These are phyloP conservation scores for Paraphaeosphaeria sporulosa DNA, from an alignment of 2,329 filamentous ascomycete genomes.

Conservation along the genomic window DNA sequence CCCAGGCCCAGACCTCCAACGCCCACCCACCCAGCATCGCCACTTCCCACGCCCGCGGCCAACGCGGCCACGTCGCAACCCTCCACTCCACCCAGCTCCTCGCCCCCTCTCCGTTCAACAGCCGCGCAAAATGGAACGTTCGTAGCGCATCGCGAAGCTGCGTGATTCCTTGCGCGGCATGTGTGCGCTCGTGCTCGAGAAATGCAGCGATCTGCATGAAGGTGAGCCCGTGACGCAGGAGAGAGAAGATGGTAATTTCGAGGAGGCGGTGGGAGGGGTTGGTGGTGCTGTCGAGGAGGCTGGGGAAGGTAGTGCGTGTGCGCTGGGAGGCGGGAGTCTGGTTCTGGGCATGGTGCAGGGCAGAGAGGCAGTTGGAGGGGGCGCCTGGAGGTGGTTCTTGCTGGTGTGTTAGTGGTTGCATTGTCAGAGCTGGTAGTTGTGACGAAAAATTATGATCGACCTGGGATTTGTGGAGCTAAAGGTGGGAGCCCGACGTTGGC, in stretches of 20 bases:
- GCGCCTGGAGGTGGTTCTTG: too few species aligned
- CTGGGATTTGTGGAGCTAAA: too few species aligned
- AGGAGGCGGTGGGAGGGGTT: slow-evolving; percentile 1
- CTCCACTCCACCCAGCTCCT: not conserved
- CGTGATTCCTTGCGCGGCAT: not conserved
- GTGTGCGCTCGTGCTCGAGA: not conserved
- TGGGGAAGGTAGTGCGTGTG: not conserved
- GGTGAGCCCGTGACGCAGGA: not conserved
- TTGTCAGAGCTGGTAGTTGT: not conserved
- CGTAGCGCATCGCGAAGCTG: not conserved
- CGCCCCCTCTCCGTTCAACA: not conserved
- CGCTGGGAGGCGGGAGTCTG: not conserved
- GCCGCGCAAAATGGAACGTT: not conserved
- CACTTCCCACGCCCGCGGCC: not conserved
- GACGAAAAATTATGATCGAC: too few species aligned
- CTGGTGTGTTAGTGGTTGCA: not conserved
- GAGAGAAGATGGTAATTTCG: not conserved
- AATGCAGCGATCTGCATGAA: not conserved
- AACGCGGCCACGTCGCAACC: not conserved
- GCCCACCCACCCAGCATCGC: not conserved
- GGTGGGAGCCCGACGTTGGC: too few species aligned
- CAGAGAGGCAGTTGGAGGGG: not conserved
- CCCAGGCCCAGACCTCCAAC: not conserved
- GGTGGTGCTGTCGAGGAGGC: not conserved
- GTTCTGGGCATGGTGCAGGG: too few species aligned